Percentiles rank a stretch among this genome's conserved stretches.
These are phyloP conservation scores for Schizochytrium sp. DNA, from an alignment of 108 stramenopile genomes.

Conservation along the genomic window DNA sequence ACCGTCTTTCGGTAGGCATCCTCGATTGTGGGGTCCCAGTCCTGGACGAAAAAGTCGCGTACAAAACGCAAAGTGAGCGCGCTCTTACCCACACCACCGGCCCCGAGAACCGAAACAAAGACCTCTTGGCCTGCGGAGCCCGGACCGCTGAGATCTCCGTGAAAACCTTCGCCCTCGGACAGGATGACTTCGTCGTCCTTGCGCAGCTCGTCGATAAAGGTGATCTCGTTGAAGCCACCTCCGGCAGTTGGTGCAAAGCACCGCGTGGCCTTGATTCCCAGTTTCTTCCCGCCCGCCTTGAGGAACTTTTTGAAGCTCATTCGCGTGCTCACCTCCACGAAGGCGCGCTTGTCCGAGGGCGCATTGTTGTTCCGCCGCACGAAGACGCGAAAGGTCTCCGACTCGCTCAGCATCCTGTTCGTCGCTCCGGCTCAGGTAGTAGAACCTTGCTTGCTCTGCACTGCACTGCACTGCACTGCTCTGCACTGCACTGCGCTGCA, in stretches of 20 bases:
- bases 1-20: slow-evolving; percentile 12
- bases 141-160: not conserved
- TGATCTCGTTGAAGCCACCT: not conserved
- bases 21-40: slow-evolving; percentile 15
- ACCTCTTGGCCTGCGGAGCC: not conserved
- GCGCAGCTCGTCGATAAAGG: not conserved
- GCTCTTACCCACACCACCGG: not conserved
- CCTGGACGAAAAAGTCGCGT: slow-evolving; percentile 1
- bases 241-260: not conserved
- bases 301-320: slow-evolving; percentile 1
- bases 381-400: not conserved
- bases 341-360: not conserved
- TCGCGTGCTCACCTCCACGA: not conserved
- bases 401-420: not conserved
- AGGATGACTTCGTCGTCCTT: not conserved
- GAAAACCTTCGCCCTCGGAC: not conserved
- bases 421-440: no score
- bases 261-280: not conserved
- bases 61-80: not conserved
- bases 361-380: not conserved
- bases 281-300: slow-evolving; percentile 5
- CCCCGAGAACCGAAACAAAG: not conserved
- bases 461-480: no score
- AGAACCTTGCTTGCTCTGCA: no score
- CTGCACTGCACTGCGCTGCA: no score